These are phyloP conservation scores for Fusarium poae DNA, from an alignment of 2,329 filamentous ascomycete genomes.

Conservation along the genomic window DNA sequence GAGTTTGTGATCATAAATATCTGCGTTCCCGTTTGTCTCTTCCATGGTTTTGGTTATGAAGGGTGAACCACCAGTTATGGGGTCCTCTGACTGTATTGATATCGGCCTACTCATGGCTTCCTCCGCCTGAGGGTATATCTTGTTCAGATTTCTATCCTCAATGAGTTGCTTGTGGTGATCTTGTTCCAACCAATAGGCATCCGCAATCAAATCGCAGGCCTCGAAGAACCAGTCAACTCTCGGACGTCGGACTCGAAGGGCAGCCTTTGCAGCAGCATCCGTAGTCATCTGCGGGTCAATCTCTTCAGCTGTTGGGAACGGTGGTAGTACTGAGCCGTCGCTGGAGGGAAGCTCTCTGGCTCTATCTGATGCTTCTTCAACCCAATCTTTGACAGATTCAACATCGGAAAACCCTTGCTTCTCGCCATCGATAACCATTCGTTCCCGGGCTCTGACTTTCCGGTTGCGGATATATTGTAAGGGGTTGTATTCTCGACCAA, in stretches of 20 bases:
- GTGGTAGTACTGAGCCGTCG: constrained; percentile 55
- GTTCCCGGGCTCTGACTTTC: constrained; percentile 83
- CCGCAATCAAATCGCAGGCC: constrained; percentile 87
- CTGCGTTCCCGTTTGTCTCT: constrained; percentile 37
- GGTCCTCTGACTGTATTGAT: constrained; percentile 51
- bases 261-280: constrained; percentile 58
- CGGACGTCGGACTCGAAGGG: constrained; percentile 75
- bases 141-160: constrained; percentile 81
- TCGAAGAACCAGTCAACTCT: constrained; percentile 87
- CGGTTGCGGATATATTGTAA: constrained; percentile 93
- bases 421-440: constrained; percentile 79
- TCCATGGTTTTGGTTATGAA: constrained; percentile 48
- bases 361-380: constrained; percentile 71
- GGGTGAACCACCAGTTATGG: constrained; percentile 41
- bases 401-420: constrained; percentile 83
- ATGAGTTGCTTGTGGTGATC: constrained; percentile 83
- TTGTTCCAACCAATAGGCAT: constrained; percentile 91
- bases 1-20: constrained; percentile 43
- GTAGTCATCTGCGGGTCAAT: constrained; percentile 58
- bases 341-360: constrained; percentile 45
- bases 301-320: constrained; percentile 62
- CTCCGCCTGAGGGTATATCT: constrained; percentile 70
- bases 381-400: constrained; percentile 78
- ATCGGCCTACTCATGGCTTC: constrained; percentile 48
- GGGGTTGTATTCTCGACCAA: constrained; percentile 87